phyloP scores from a whole-genome alignment of 2,329 filamentous ascomycete species.

The Hortaea sp. region DNA sequence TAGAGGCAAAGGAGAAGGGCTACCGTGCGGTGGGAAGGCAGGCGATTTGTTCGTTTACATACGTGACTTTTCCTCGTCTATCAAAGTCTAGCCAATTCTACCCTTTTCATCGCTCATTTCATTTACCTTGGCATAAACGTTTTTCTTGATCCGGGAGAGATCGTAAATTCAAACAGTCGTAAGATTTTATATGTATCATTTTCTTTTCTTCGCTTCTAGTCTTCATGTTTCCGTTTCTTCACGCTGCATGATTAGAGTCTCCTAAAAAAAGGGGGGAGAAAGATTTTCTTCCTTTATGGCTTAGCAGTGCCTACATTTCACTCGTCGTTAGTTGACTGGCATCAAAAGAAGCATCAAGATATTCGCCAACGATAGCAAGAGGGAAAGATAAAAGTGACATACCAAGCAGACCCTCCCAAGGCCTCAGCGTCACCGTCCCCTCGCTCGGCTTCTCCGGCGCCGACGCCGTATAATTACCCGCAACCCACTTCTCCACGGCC shows the following conservation, averaged over 20 bases:
- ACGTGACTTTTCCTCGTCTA: too few species aligned
- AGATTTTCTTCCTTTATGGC: not conserved
- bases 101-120: too few species aligned
- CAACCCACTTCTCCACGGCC: conserved; percentile 25
- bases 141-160: not conserved
- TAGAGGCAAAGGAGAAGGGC: too few species aligned
- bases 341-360: too few species aligned
- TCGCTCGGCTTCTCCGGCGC: conserved; percentile 16
- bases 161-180: not conserved
- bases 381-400: not conserved
- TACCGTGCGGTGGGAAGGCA: too few species aligned
- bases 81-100: too few species aligned
- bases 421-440: conserved; percentile 20
- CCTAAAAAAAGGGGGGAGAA: too few species aligned
- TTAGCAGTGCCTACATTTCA: not conserved
- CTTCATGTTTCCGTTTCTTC: too few species aligned
- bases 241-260: too few species aligned
- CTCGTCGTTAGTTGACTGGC: too few species aligned
- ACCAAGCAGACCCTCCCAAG: conserved; percentile 27
- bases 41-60: too few species aligned
- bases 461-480: conserved; percentile 22
- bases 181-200: not conserved
- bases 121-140: not conserved
- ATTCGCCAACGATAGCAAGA: not conserved
- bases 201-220: too few species aligned